These are phyloP conservation scores for Xylaria multiplex DNA, from an alignment of 2,329 filamentous ascomycete genomes.

Conservation along the genomic window DNA sequence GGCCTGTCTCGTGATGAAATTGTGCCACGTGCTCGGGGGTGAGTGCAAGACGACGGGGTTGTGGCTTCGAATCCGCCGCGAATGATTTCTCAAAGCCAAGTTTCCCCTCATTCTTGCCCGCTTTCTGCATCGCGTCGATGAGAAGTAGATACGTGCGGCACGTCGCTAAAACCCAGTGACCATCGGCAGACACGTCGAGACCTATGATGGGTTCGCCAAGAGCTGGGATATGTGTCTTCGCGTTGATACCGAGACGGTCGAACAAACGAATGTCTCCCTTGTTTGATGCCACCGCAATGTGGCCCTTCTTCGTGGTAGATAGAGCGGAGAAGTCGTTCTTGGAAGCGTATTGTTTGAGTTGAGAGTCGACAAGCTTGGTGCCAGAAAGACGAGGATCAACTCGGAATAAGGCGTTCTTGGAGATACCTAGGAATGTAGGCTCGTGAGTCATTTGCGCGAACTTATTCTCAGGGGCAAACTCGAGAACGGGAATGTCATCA, in stretches of 20 bases:
- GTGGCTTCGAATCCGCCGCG: conserved; percentile 90
- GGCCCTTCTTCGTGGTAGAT: conserved; percentile 94
- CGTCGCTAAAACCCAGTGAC: conserved; percentile 93
- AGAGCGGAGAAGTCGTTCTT: conserved; percentile 98
- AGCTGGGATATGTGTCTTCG: conserved; percentile 95
- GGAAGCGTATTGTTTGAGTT: conserved; percentile 94
- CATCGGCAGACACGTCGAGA: conserved; percentile 93
- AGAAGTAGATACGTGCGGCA: conserved; percentile 94
- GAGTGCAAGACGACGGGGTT: conserved; percentile 87
- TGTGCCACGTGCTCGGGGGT: conserved; percentile 94
- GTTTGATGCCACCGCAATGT: conserved; percentile 95
- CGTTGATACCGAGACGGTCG: conserved; percentile 94
- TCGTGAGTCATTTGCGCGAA: conserved; percentile 97
- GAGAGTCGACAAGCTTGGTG: conserved; percentile 89
- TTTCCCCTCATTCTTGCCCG: conserved; percentile 96
- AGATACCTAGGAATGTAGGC: conserved; percentile 94
- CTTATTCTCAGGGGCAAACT: conserved; percentile 95
- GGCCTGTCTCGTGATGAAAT: conserved; percentile 95
- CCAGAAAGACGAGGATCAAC: conserved; percentile 91
- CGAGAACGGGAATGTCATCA: conserved; percentile 91
- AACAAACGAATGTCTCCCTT: conserved; percentile 98
- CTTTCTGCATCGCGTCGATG: conserved; percentile 89
- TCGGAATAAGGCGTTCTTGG: conserved; percentile 90
- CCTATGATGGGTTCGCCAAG: conserved; percentile 95
- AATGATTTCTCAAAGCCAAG: conserved; percentile 97